phyloP scores from a whole-genome alignment of 2,329 filamentous ascomycete species.

The Ophiostoma perfectum region DNA sequence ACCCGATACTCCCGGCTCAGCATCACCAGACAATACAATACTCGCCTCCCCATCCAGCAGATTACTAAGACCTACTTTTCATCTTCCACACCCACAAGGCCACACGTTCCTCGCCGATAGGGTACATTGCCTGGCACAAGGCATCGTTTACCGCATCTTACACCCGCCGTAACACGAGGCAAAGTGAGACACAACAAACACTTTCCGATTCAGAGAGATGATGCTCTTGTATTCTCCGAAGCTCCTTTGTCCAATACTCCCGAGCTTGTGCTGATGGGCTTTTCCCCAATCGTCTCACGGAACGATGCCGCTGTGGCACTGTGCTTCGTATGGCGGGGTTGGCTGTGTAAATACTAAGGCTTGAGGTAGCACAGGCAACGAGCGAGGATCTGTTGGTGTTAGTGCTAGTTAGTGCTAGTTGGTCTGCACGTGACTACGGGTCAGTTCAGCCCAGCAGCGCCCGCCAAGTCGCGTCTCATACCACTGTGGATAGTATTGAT shows the following conservation, averaged over 20 bases:
- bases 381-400: neutral
- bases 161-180: neutral
- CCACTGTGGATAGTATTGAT: neutral
- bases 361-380: neutral
- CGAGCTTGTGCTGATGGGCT: no score
- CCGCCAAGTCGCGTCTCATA: constrained; percentile 15
- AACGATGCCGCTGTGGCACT: neutral
- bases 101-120: no score
- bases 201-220: neutral
- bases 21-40: no score
- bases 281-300: neutral
- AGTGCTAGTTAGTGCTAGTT: neutral
- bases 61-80: no score
- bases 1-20: no score
- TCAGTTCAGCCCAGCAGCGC: constrained; percentile 15
- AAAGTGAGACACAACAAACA: neutral
- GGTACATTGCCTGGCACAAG: no score
- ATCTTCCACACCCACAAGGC: no score
- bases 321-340: constrained; percentile 2
- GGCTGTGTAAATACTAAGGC: neutral
- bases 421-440: constrained; percentile 17
- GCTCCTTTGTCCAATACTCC: neutral
- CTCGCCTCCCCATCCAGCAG: no score
- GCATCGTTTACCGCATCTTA: no score
- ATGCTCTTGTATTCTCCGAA: neutral